Evolutionary conservation across 1,284 basidiomycete species (phyloP), one percentile per base, ranked within the genome.

Genomic region (Neonothopanus nambi): DNA sequence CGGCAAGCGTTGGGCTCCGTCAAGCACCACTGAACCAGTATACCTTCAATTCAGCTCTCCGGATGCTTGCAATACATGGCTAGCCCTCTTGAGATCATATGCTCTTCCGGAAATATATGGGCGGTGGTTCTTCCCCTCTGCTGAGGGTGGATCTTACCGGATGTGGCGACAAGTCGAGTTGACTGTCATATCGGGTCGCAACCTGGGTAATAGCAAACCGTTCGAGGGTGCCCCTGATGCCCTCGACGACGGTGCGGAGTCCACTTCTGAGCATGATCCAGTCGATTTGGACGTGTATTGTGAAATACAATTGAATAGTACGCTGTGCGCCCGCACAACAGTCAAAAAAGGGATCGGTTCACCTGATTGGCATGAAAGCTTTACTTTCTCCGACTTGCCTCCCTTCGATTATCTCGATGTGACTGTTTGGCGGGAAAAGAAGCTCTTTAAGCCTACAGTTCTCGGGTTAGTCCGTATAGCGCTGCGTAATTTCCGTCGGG

Each of bases 91-190:
- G 40, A 82, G 85, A 45, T 88, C 90, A 0, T 90, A 89, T 66
- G 84, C 90, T 5, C 76, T 79, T 49, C 85, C 89, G 0, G 89
- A 92, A 65, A 80, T 89, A 48, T 89, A 90, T 62, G 89, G 89
- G 11, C 76, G 77, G 53, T 72, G 75, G 63, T 71, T 77, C 55
- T 76, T 75, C 43, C 73, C 79, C n/a, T n/a, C n/a, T 5, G 61
- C 70, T 39, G 85, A 87, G 57, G 87, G 86, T 38, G 89, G 89
- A 5, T 79, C 86, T 17, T 92, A 91, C 65, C 83, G 89, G 50
- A 88, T 92, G 80, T 92, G 89, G 89, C 78, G 90, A 50, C 87
- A 90, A 65, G 79, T 91, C 30, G 83, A 89, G 58, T 72, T 91
- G 13, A 78, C 77, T 23, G 74, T 90, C 48, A 74, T 85, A 33